Percentiles rank a stretch among this genome's conserved stretches.
phyloP scores from a whole-genome alignment of 305 asterid species.

The Solanum hybrid region DNA sequence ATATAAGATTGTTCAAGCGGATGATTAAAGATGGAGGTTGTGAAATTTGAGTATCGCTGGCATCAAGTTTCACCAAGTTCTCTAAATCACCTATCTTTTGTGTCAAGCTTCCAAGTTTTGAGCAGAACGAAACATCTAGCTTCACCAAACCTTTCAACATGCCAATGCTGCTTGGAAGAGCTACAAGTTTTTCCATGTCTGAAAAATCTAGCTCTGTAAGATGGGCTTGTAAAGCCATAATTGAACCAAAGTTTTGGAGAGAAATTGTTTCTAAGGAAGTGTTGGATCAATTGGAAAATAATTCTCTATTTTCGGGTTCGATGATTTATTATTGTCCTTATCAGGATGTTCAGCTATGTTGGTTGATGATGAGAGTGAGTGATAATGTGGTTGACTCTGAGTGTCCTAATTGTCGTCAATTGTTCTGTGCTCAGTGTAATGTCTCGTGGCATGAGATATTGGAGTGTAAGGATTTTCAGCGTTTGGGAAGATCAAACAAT shows the following conservation, averaged over 20 bases:
- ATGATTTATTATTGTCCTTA: conserved; percentile 28
- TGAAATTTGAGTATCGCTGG: no score
- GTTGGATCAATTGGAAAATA: conserved; percentile 25
- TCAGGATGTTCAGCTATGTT: conserved; percentile 25
- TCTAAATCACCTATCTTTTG: no score
- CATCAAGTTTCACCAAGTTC: no score
- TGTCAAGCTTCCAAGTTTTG: no score
- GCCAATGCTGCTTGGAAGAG: no score
- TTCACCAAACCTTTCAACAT: no score
- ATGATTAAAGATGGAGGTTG: no score
- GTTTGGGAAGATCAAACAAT: background rate
- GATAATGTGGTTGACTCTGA: conserved; percentile 15
- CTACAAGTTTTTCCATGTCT: no score
- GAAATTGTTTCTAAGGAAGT: conserved; percentile 7
- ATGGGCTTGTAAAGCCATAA: conserved; percentile 12
- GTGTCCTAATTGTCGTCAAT: conserved; percentile 31
- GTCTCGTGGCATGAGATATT: conserved; percentile 38
- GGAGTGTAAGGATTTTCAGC: conserved; percentile 22
- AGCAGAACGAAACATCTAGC: no score
- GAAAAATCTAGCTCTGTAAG: no score
- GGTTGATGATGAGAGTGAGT: conserved; percentile 15
- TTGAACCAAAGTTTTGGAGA: conserved; percentile 12
- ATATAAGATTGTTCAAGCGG: no score
- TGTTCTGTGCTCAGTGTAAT: conserved; percentile 32
- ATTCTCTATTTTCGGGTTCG: conserved; percentile 14